These are phyloP conservation scores for Saccharomycopsis babjevae DNA, from an alignment of 805 yeast species.

Conservation along the genomic window DNA sequence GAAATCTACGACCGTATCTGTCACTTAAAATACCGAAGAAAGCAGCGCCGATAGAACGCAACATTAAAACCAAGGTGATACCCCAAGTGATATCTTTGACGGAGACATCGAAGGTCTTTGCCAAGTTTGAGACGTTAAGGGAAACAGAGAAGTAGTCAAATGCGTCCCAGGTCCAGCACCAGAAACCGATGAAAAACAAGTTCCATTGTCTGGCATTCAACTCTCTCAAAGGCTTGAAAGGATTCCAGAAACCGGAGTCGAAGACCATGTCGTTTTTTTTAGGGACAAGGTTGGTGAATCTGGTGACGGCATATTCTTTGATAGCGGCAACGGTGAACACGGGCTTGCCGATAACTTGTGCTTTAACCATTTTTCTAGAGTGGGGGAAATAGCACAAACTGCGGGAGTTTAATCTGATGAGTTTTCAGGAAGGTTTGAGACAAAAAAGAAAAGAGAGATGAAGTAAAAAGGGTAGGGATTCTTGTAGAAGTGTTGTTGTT, in stretches of 20 bases:
- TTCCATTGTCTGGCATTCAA: slow-evolving; percentile 40
- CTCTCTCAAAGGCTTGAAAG: slow-evolving; percentile 29
- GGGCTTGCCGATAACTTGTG: neutral
- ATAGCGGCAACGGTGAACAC: neutral
- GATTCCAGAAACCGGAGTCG: slow-evolving; percentile 7
- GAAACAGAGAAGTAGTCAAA: slow-evolving; percentile 61
- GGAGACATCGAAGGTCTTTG: slow-evolving; percentile 34
- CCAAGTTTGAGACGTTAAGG: slow-evolving; percentile 41
- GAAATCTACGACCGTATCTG: slow-evolving; percentile 52
- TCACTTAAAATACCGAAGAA: slow-evolving; percentile 53
- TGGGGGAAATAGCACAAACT: too few relatives aligned
- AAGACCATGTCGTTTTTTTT: slow-evolving; percentile 5
- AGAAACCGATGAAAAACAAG: slow-evolving; percentile 47
- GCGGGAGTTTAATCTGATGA: too few relatives aligned
- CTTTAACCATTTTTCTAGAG: neutral
- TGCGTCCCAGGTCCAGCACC: slow-evolving; percentile 66
- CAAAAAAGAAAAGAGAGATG: too few relatives aligned
- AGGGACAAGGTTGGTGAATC: slow-evolving; percentile 10
- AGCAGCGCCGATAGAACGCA: slow-evolving; percentile 56
- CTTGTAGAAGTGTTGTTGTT: too few relatives aligned
- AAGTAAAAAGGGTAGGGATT: too few relatives aligned
- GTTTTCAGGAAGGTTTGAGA: too few relatives aligned
- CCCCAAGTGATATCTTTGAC: slow-evolving; percentile 59
- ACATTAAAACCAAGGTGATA: slow-evolving; percentile 57
- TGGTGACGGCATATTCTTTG: slow-evolving; percentile 3